These are phyloP conservation scores for Penicillium maclennaniae DNA, from an alignment of 495 filamentous ascomycete genomes.

Conservation along the genomic window DNA sequence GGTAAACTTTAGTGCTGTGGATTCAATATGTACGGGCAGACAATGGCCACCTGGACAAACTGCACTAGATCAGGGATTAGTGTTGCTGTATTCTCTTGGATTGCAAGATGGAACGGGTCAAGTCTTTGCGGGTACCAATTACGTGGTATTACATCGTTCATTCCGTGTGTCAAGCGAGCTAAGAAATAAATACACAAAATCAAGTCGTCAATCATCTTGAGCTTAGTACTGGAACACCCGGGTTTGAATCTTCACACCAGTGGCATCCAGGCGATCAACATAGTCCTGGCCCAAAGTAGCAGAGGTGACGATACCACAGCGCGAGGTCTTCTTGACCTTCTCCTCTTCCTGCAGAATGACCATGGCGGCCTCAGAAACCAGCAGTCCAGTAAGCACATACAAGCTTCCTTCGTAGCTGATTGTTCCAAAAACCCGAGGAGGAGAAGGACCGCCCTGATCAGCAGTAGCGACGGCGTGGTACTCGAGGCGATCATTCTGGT, in stretches of 20 bases:
- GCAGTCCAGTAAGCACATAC: conserved; percentile 67
- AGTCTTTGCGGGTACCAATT: too few relatives aligned
- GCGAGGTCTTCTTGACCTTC: conserved; percentile 51
- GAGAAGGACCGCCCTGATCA: conserved; percentile 42
- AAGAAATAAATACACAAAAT: background rate
- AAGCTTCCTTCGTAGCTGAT: conserved; percentile 57
- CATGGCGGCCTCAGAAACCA: conserved; percentile 66
- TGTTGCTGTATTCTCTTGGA: too few relatives aligned
- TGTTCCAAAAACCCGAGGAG: conserved; percentile 54
- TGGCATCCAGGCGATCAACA: conserved; percentile 63
- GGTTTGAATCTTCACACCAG: conserved; percentile 60
- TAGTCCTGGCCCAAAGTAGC: conserved; percentile 75
- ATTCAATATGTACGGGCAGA: too few relatives aligned
- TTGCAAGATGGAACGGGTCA: too few relatives aligned
- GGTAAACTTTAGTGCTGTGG: conserved; percentile 19
- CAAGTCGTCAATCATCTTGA: background rate
- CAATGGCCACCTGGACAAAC: too few relatives aligned
- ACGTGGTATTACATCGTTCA: background rate
- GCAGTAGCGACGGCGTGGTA: conserved; percentile 63
- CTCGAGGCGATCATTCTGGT: conserved; percentile 56
- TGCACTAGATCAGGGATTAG: too few relatives aligned
- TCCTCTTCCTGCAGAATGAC: conserved; percentile 63
- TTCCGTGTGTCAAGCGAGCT: background rate
- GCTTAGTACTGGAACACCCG: conserved; percentile 34
- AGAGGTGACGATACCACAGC: conserved; percentile 75